These are phyloP conservation scores for Rhizopogon vinicolor DNA, from an alignment of 768 basidiomycete species.

Conservation along the genomic window DNA sequence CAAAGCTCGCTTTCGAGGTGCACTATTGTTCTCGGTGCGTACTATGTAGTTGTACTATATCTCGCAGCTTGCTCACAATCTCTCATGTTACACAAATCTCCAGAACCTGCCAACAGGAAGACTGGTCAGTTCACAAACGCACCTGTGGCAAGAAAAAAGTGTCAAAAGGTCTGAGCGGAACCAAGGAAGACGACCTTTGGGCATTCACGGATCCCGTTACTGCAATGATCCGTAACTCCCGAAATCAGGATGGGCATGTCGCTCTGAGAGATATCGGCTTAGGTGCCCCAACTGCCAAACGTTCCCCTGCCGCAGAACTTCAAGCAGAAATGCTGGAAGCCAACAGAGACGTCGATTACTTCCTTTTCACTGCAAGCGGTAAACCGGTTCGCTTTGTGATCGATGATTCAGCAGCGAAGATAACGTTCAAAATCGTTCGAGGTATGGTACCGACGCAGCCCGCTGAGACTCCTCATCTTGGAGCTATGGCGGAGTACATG, in stretches of 20 bases:
- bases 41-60: not conserved
- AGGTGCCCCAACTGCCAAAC: slow-evolving; percentile 5
- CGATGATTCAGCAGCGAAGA: slow-evolving; percentile 5
- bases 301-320: slow-evolving; percentile 11
- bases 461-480: not conserved
- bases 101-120: slow-evolving; percentile 14
- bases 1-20: slow-evolving; percentile 11
- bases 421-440: slow-evolving; percentile 12
- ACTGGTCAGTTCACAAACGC: slow-evolving; percentile 14
- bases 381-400: slow-evolving; percentile 11
- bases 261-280: slow-evolving; percentile 1
- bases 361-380: slow-evolving; percentile 12
- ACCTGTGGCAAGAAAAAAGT: slow-evolving; percentile 15
- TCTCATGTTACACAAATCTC: not conserved
- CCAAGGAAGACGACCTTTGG: slow-evolving; percentile 14
- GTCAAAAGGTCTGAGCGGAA: slow-evolving; percentile 15
- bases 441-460: slow-evolving; percentile 4
- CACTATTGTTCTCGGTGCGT: slow-evolving; percentile 16
- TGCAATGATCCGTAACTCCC: not conserved
- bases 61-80: not conserved
- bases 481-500: slow-evolving; percentile 11
- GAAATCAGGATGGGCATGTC: not conserved
- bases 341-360: slow-evolving; percentile 15
- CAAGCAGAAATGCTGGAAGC: slow-evolving; percentile 14
- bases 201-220: slow-evolving; percentile 1